phyloP scores from a whole-genome alignment of 345 rosid species.

The Eucalyptus curtisii region DNA sequence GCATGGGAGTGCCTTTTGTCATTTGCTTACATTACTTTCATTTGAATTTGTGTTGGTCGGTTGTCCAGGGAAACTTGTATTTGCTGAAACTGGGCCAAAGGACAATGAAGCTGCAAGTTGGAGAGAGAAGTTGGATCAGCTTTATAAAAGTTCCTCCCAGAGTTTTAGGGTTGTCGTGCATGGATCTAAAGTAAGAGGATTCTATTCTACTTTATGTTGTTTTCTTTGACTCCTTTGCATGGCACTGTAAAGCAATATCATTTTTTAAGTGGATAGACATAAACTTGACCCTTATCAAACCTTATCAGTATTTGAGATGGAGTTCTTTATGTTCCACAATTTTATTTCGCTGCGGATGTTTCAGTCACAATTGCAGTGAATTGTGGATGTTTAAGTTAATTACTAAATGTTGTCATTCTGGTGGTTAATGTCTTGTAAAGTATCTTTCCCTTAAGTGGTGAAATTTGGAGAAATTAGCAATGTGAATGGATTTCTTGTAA shows the following conservation, averaged over 20 bases:
- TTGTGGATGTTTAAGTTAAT: not conserved
- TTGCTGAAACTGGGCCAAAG: constrained; percentile 89
- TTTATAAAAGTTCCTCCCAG: constrained; percentile 97
- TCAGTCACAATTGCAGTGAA: not conserved
- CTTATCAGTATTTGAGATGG: not conserved
- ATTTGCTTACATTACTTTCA: not conserved
- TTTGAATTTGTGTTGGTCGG: not conserved
- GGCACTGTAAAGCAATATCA: not conserved
- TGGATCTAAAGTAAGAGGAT: constrained; percentile 80
- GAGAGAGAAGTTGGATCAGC: constrained; percentile 96
- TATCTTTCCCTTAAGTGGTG: not conserved
- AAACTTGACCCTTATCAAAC: not conserved
- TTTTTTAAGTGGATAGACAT: not conserved
- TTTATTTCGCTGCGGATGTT: not conserved
- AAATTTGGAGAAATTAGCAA: not conserved
- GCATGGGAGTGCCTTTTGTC: not conserved
- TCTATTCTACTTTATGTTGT: not conserved
- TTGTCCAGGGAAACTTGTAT: constrained; percentile 85
- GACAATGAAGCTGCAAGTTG: constrained; percentile 98
- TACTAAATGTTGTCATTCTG: not conserved
- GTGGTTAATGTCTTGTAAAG: not conserved
- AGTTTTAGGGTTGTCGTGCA: constrained; percentile 98
- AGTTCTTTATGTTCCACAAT: not conserved
- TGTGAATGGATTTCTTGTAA: not conserved
- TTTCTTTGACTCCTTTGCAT: not conserved